Percentiles rank a stretch among this genome's conserved stretches.
phyloP scores from a whole-genome alignment of 2,329 filamentous ascomycete species.

The Epicoccum sorghinum region DNA sequence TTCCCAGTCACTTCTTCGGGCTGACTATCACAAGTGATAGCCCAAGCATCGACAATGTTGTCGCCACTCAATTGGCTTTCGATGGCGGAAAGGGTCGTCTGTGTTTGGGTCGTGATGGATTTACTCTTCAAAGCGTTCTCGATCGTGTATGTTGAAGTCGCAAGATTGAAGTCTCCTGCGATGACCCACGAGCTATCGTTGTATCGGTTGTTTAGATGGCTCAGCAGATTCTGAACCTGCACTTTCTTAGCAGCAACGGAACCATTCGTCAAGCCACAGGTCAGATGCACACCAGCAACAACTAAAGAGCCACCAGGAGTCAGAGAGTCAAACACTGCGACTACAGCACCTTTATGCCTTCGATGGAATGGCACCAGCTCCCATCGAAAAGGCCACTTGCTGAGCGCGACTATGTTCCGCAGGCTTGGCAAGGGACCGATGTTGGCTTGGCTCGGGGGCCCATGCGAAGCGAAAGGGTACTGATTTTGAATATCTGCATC shows the following conservation, averaged over 20 bases:
- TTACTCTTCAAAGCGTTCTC: constrained; percentile 59
- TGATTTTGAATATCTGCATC: constrained; percentile 52
- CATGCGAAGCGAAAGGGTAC: constrained; percentile 65
- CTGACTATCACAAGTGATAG: constrained; percentile 52
- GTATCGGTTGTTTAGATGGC: constrained; percentile 54
- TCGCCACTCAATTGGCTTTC: constrained; percentile 55
- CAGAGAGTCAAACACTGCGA: constrained; percentile 54
- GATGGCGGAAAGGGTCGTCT: constrained; percentile 52
- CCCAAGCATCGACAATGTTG: constrained; percentile 61
- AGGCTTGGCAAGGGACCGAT: constrained; percentile 64
- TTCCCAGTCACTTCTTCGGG: constrained; percentile 47
- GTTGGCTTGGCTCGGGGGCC: constrained; percentile 59
- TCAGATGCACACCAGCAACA: constrained; percentile 66
- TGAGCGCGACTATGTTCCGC: constrained; percentile 67
- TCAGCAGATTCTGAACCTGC: constrained; percentile 60
- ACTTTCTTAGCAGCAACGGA: constrained; percentile 62
- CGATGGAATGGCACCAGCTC: constrained; percentile 59
- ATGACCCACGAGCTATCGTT: constrained; percentile 60
- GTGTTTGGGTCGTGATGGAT: constrained; percentile 60
- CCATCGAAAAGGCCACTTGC: constrained; percentile 63
- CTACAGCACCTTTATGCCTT: constrained; percentile 64
- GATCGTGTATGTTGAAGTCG: constrained; percentile 64
- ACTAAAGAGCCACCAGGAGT: constrained; percentile 50
- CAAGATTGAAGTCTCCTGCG: constrained; percentile 69
- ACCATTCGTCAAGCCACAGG: constrained; percentile 64